These are phyloP conservation scores for Cutaneotrichosporon daszewskae DNA, from an alignment of 1,284 basidiomycete genomes.

Conservation along the genomic window DNA sequence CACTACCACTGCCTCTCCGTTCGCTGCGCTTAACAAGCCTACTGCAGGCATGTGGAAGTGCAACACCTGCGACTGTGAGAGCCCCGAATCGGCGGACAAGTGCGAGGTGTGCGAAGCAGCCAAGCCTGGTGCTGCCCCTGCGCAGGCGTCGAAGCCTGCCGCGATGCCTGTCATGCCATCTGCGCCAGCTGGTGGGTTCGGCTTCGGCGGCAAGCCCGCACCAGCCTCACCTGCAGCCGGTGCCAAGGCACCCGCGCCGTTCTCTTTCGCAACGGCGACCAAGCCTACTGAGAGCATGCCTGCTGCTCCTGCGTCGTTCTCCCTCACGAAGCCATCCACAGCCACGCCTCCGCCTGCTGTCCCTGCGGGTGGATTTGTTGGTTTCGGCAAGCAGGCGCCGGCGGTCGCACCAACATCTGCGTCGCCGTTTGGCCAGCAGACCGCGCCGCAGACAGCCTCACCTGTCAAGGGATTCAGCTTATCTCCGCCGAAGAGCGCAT, in stretches of 20 bases:
- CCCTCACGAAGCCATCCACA: conserved; percentile 13
- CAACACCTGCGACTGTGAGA: background rate
- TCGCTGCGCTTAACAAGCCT: too few relatives aligned
- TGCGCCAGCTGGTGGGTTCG: conserved; percentile 6
- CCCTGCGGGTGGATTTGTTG: background rate
- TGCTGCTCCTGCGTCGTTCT: conserved; percentile 9
- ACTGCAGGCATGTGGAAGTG: background rate
- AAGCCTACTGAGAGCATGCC: conserved; percentile 4
- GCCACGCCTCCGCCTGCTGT: conserved; percentile 3
- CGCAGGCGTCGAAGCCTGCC: conserved; percentile 3
- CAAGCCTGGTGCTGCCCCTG: background rate
- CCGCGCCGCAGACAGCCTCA: conserved; percentile 11
- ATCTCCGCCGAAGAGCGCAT: background rate
- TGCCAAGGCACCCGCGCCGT: conserved; percentile 1
- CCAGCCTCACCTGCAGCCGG: conserved; percentile 2
- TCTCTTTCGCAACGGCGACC: background rate
- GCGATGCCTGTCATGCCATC: background rate
- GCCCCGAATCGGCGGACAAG: background rate
- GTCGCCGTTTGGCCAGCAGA: background rate
- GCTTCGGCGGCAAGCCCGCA: conserved; percentile 2
- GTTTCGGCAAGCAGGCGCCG: conserved; percentile 6
- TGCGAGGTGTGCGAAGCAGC: background rate
- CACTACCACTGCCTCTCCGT: background rate
- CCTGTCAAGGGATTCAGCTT: conserved; percentile 1
- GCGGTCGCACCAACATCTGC: background rate